phyloP scores from a whole-genome alignment of 129 eudicot species.

The Arctium minus region DNA sequence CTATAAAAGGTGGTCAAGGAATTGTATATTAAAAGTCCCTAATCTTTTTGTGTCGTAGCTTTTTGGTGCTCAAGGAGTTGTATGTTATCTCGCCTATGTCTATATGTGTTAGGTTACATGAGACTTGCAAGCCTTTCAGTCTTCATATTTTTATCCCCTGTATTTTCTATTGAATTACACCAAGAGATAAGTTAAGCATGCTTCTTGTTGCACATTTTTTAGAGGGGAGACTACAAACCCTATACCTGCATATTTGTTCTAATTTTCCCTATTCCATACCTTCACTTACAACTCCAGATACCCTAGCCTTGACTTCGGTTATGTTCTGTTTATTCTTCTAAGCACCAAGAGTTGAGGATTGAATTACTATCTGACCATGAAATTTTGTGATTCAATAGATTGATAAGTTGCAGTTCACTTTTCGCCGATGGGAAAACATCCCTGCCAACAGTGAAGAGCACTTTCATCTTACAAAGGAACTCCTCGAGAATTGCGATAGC shows the following conservation, averaged over 20 bases:
- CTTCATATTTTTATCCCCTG: neutral
- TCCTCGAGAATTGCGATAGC: conserved; percentile 60
- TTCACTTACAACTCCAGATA: neutral
- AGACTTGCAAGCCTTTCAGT: neutral
- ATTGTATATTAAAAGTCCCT: neutral
- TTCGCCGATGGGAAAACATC: conserved; percentile 53
- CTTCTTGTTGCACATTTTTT: neutral
- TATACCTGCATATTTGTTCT: neutral
- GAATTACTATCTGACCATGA: neutral
- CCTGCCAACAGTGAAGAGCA: conserved; percentile 32
- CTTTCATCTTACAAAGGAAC: conserved; percentile 41
- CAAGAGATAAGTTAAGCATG: neutral
- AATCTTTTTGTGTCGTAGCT: neutral
- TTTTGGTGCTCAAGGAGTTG: neutral
- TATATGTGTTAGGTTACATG: neutral
- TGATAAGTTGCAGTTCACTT: conserved; percentile 53
- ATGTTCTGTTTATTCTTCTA: neutral
- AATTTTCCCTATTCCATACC: neutral
- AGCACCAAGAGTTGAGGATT: neutral
- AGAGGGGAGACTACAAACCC: too few species aligned
- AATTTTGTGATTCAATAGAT: conserved; percentile 37
- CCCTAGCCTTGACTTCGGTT: neutral
- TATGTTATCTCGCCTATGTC: neutral
- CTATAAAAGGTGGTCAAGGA: neutral
- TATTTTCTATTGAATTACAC: neutral